Conservation (phyloP, 306 rosid species). For the Rosa rugosa region DNA sequence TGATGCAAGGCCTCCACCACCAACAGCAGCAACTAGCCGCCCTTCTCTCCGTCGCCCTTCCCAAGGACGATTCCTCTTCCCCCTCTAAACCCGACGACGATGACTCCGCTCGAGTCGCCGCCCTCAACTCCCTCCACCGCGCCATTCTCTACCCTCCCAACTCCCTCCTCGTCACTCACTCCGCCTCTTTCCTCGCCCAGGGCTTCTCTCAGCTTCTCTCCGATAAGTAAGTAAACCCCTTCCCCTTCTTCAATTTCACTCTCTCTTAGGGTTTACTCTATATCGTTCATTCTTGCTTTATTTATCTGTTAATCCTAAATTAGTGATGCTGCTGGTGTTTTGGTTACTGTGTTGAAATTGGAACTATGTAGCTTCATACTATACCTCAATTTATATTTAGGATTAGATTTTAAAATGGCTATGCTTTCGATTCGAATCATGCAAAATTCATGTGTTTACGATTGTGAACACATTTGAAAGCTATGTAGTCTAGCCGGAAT, state of each 20-base stretch:
- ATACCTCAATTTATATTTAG: neutral
- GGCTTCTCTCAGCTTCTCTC: conserved; percentile 87
- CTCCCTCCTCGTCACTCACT: conserved; percentile 83
- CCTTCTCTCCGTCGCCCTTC: conserved; percentile 80
- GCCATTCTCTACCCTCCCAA: conserved; percentile 81
- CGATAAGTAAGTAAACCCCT: conserved; percentile 55
- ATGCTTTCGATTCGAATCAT: too few species aligned
- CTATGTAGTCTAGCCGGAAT: neutral
- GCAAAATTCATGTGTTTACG: neutral
- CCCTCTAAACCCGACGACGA: conserved; percentile 37
- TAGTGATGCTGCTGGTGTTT: neutral
- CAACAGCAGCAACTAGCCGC: conserved; percentile 85
- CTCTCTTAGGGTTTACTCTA: neutral
- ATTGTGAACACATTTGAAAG: neutral
- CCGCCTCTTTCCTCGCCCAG: conserved; percentile 81
- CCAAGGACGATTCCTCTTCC: conserved; percentile 49
- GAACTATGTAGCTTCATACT: too few species aligned
- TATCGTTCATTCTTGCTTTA: neutral
- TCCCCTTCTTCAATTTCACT: neutral
- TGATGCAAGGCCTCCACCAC: conserved; percentile 84
- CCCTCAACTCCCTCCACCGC: conserved; percentile 81
- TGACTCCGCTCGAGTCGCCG: conserved; percentile 65
- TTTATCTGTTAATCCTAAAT: neutral
- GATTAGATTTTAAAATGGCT: too few species aligned
- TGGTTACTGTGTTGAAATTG: neutral